A percentile compares a stretch with the other conserved stretches of the same genome.
Evolutionary conservation across 1,284 basidiomycete genomes (phyloP).

Genomic region (Cutaneotrichosporon cutaneum): DNA sequence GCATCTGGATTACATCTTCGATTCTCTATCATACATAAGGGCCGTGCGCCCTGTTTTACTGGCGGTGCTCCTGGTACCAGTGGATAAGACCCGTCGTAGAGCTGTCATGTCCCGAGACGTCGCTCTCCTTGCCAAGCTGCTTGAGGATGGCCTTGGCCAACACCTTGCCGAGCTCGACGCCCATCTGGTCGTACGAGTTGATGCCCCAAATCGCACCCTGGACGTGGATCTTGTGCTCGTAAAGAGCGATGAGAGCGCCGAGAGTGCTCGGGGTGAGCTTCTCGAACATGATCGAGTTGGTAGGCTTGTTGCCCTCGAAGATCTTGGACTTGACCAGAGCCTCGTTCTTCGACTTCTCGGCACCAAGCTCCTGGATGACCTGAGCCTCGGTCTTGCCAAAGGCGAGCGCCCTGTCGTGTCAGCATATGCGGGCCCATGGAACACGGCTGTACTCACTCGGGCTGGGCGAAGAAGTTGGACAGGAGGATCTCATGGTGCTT

Average conservation of each 20-base stretch:
- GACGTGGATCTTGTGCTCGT: slow-evolving; percentile 97
- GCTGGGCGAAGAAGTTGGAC: slow-evolving; percentile 97
- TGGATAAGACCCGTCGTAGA: slow-evolving; percentile 94
- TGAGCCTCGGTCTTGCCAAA: slow-evolving; percentile 95
- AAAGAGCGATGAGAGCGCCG: slow-evolving; percentile 58
- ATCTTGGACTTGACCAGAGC: slow-evolving; percentile 94
- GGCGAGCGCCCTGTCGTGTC: slow-evolving; percentile 67
- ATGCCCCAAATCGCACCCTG: slow-evolving; percentile 98
- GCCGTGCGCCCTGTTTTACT: slow-evolving; percentile 27
- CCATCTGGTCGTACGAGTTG: slow-evolving; percentile 80
- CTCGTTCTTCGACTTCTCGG: slow-evolving; percentile 70
- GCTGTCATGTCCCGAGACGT: slow-evolving; percentile 87
- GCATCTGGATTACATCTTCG: slow-evolving; percentile 6
- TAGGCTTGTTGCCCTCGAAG: slow-evolving; percentile 95
- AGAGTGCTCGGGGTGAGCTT: slow-evolving; percentile 85
- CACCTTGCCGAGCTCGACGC: slow-evolving; percentile 91
- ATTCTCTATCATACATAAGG: slow-evolving; percentile 10
- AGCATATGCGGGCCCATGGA: not conserved
- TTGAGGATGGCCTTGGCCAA: slow-evolving; percentile 92
- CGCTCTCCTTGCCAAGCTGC: slow-evolving; percentile 75
- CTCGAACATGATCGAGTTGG: slow-evolving; percentile 95
- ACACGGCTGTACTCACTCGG: slow-evolving; percentile 58
- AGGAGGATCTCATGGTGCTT: slow-evolving; percentile 97
- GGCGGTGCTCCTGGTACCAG: slow-evolving; percentile 82
- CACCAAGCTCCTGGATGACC: slow-evolving; percentile 74